These are phyloP conservation scores for Herpotrichia juniperi DNA, from an alignment of 2,329 filamentous ascomycete genomes.

Conservation along the genomic window DNA sequence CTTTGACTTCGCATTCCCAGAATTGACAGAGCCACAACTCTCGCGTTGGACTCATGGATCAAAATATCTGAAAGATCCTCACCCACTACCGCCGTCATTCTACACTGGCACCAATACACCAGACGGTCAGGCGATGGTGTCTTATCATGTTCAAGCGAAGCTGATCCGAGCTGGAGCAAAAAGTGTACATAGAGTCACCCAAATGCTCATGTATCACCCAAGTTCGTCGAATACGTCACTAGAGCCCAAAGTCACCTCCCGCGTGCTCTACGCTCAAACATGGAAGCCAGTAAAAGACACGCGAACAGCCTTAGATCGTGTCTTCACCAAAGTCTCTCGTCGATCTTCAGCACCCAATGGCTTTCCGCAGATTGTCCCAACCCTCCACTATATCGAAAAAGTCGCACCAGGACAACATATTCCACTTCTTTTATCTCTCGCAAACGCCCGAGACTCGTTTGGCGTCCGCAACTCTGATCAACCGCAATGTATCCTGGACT, in stretches of 20 bases:
- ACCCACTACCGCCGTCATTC: constrained; percentile 42
- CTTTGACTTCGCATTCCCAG: constrained; percentile 44
- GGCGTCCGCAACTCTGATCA: constrained; percentile 11
- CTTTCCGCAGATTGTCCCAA: constrained; percentile 36
- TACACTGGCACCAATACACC: constrained; percentile 29
- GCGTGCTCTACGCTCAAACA: constrained; percentile 34
- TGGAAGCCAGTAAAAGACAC: constrained; percentile 30
- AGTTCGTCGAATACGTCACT: constrained; percentile 17
- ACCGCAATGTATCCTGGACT: constrained; percentile 33
- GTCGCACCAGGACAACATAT: constrained; percentile 41
- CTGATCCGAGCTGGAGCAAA: constrained; percentile 21
- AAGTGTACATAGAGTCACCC: constrained; percentile 23
- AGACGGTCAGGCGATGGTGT: constrained; percentile 35
- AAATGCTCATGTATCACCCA: constrained; percentile 34
- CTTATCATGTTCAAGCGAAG: constrained; percentile 37
- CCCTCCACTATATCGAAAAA: constrained; percentile 31
- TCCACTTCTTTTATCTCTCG: constrained; percentile 31
- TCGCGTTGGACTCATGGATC: constrained; percentile 33
- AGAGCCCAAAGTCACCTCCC: constrained; percentile 25
- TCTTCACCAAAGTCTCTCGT: constrained; percentile 24
- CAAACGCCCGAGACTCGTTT: constrained; percentile 24
- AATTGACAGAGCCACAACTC: constrained; percentile 32
- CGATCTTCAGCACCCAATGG: constrained; percentile 17
- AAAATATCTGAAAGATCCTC: constrained; percentile 37
- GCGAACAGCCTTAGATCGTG: constrained; percentile 25